phyloP scores from a whole-genome alignment of 1,284 basidiomycete genomes.

The Abortiporus biennis region DNA sequence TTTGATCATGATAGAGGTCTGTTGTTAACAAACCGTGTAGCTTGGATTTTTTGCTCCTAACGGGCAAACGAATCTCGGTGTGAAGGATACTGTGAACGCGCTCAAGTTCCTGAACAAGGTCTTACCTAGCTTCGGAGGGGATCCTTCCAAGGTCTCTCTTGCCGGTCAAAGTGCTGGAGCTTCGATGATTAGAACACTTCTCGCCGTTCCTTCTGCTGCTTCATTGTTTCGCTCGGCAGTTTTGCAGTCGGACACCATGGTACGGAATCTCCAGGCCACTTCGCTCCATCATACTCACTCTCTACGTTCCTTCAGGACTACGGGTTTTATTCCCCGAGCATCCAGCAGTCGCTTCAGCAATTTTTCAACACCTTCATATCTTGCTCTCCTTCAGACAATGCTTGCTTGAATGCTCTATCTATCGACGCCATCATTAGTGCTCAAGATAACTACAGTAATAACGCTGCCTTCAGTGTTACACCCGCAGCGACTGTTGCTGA shows the following conservation, averaged over 20 bases:
- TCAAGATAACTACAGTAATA: constrained; percentile 35
- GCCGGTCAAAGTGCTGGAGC: constrained; percentile 89
- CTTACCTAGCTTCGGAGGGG: constrained; percentile 68
- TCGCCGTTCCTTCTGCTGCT: constrained; percentile 60
- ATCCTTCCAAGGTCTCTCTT: constrained; percentile 61
- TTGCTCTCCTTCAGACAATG: constrained; percentile 39
- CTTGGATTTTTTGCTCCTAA: constrained; percentile 72
- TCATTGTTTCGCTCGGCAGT: constrained; percentile 70
- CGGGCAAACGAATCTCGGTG: constrained; percentile 62
- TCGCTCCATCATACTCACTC: not conserved
- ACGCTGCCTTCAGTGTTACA: constrained; percentile 34
- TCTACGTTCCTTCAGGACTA: constrained; percentile 44
- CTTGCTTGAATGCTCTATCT: constrained; percentile 48
- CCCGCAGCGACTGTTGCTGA: constrained; percentile 46
- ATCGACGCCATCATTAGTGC: constrained; percentile 46
- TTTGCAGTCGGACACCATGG: constrained; percentile 84
- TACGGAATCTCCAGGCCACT: constrained; percentile 26
- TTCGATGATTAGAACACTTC: constrained; percentile 69
- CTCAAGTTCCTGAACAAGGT: constrained; percentile 60
- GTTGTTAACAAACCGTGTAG: constrained; percentile 26
- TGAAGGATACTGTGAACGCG: constrained; percentile 66
- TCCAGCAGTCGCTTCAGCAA: constrained; percentile 49
- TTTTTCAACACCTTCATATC: constrained; percentile 45
- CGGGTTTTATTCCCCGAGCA: constrained; percentile 54
- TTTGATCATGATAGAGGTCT: not conserved